Evolutionary conservation across 176 grass and related monocot genomes (phyloP), one percentile per base, ranked within the genome.

Genomic region (Cocos nucifera): DNA sequence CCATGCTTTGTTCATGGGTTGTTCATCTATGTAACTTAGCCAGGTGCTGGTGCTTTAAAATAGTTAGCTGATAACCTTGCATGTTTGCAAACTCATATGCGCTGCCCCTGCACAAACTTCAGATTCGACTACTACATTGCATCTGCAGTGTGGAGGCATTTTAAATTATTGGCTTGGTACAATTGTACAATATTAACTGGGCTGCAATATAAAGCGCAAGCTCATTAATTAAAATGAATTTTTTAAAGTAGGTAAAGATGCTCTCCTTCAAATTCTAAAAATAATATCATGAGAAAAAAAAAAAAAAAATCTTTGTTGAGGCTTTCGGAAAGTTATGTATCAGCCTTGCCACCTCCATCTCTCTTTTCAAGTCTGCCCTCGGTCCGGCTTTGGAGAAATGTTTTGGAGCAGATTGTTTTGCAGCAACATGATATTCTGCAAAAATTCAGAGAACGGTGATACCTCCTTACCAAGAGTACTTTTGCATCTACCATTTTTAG

Each of bases 311-410:
- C 86, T 84, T 90, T 95, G 62, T 86, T 95, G 19, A 95, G 75
- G 73, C 91, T 87, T 78, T 95, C 90, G 58, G 86, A 83, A 57
- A 81, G 72, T 68, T 86, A 83, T 65, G 83, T 90, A 79, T 81
- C 91, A 39, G 91, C 86, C 74, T 95, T 95, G 56, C 91, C 91
- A 29, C 91, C 86, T 68, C 91, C 86, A 35, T 87, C 87, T 95
- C 69, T 90, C 68, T 87, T 90, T 58, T 22, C 87, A 95, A 90
- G 53, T 90, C 91, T n/a, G 82, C 69, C 79, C 87, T 90, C 61
- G 87, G 56, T 68, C 80, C 74, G 23, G 91, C 86, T 50, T 87
- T 79, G 0, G 86, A 84, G 18, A 95, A 65, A 71, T 95, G 82
- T 73, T 89, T 95, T 48, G 80, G 77, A 49, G 73, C 86, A 7